Evolutionary conservation across 768 basidiomycete genomes (phyloP), one percentile per base, ranked within the genome.

Genomic region (Tricholoma bakamatsutake): DNA sequence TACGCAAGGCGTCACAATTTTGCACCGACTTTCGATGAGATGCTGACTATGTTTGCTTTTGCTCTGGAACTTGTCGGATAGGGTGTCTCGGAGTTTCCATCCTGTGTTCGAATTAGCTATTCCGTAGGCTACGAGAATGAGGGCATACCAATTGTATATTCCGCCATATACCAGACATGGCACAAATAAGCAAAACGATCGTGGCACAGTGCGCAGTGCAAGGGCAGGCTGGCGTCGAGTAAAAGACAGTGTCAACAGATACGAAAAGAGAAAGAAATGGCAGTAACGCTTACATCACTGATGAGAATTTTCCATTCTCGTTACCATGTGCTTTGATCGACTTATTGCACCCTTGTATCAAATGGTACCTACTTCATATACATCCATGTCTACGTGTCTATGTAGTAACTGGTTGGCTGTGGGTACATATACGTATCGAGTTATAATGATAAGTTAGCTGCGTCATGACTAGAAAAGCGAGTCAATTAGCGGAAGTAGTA

Each of bases 51-150:
- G 18, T 35, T 50, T 4, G 57, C 48, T 6, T 31, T 33, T 57
- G 52, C n/a, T 48, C 43, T 10, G 61, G 50, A 15, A 55, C 21
- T 24, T 24, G 54, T 49, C 13, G 61, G 63, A 58, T 64, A 64
- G 12, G 61, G 63, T 21, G 59, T 58, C 46, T 64, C 63, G n/a
- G 61, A 35, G 50, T 64, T 64, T 42, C 50, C 53, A 21, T 56
- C 54, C 61, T 64, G 42, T 35, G 28, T 50, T 11, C n/a, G 21
- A 53, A n/a, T 48, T 12, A 48, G 9, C 15, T 4, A 53, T n/a
- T 34, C 13, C 12, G 37, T 40, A 31, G 33, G 55, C 43, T 3
- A n/a, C n/a, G 11, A 34, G 40, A 27, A 52, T 11, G 30, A 31
- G 50, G 37, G 57, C 56, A 10, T 30, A 60, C 61, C 21, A 60